Evolutionary conservation across 768 basidiomycete species (phyloP), one percentile per base, ranked within the genome.

Genomic region (Naganishia vaughanmartiniae): DNA sequence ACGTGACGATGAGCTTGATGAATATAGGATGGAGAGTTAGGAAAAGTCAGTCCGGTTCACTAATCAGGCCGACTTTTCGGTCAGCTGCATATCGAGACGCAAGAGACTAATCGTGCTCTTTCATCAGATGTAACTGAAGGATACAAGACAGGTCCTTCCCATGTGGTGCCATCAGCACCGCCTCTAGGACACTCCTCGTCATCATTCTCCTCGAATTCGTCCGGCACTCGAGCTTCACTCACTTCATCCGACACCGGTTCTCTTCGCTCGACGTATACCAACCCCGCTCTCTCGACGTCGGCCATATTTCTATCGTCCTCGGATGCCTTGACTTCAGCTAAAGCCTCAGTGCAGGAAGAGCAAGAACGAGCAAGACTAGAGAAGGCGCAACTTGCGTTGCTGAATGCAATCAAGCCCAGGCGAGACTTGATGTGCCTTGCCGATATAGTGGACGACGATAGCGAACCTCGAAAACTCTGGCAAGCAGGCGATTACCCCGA

Each of bases 1-100:
- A 63, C 30, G 60, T 63, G 2, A 63, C 60, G 42, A 63, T 63
- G 60, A 63, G 60, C 26, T 36, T 63, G 60, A 63, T 63, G 60
- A 63, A 63, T n/a, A 30, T 63, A 6, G 60, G 60, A 28, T 63
- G 60, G 60, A 42, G 39, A 28, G 60, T 63, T 5, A 36, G 60
- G 26, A 63, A 63, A 42, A 63, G 60, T 63, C 42, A 63, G 60
- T 30, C 7, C 12, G 15, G 26, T 30, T 26, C 28, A 30, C 4
- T 5, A 30, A 6, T 7, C 10, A 10, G 33, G 28, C 9, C 15
- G 11, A 21, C 4, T 12, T 19, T 24, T 34, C 33, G n/a, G 34
- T 58, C 30, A 24, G 34, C 57, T 21, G 34, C 39, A n/a, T 51
- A n/a, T n/a, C 14, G 48, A 7, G 4, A 51, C 6, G 7, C 24